phyloP scores from a whole-genome alignment of 495 filamentous ascomycete species.

The Aspergillus baeticus region DNA sequence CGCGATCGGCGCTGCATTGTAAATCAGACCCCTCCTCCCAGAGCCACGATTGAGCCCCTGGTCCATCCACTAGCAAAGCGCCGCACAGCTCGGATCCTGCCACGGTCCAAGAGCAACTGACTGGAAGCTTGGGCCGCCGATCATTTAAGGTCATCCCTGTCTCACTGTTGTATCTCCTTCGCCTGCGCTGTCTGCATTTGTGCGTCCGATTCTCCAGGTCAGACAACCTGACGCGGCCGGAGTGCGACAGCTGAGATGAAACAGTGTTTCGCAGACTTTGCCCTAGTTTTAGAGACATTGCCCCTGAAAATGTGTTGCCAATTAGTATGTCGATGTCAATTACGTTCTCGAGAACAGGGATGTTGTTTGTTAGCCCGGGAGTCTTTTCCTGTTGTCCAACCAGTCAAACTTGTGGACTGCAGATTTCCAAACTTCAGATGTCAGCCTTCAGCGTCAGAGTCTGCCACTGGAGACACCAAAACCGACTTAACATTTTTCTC shows the following conservation, averaged over 20 bases:
- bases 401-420: neutral
- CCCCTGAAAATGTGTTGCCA: too few species aligned
- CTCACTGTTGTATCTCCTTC: neutral
- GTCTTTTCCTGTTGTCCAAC: neutral
- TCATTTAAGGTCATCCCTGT: neutral
- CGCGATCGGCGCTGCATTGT: constrained; percentile 4
- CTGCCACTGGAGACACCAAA: neutral
- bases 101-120: neutral
- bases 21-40: neutral
- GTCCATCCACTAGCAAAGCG: constrained; percentile 3
- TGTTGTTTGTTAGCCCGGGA: neutral
- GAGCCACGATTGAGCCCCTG: neutral
- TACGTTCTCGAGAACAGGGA: neutral
- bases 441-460: neutral
- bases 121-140: neutral
- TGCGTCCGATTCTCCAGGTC: too few species aligned
- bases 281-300: too few species aligned
- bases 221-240: too few species aligned
- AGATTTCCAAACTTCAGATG: neutral
- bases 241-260: too few species aligned
- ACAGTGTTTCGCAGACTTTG: too few species aligned
- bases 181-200: neutral
- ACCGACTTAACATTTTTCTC: neutral
- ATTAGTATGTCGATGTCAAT: too few species aligned
- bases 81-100: neutral